Base-by-base conservation (phyloP, 2,329 filamentous ascomycete species). In the Stemphylium beticola region DNA sequence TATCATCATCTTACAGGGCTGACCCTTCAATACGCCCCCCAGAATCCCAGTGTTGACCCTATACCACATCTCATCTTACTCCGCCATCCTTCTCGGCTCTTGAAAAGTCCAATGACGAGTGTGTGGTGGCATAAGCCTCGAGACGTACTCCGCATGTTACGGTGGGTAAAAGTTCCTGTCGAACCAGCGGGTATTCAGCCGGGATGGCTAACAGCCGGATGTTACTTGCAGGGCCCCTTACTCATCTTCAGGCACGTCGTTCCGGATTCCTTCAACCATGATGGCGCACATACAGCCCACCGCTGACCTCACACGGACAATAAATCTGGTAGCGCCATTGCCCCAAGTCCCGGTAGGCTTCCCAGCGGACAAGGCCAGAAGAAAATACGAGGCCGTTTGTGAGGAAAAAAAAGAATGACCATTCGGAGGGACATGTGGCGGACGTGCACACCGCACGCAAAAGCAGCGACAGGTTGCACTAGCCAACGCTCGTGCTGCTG, bases 191-290 rank as follows among this genome's bases (percentile, higher is more conserved):
- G 36, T 53, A 49, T 58, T 62, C 59, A 60, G 56, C 58, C 61
- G 56, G 55, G 34, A 51, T 58, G 48, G 44, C 34, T 29, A 51
- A 42, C 51, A 55, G 42, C 33, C 45, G 49, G 41, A 50, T 46
- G 46, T 47, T 40, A 29, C 46, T 41, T 31, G 51, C 44, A 49
- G 29, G 36, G 53, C 33, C 29, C 44, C 55, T 60, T 56, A 52
- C 54, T 55, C 58, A 60, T 46, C 53, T 62, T 41, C 61, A 72
- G 68, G 68, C 64, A 72, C 68, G 60, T 55, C 66, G 67, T 66
- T 57, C 69, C 69, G 69, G 59, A 57, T 49, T 58, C 57, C 55
- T 50, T 60, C 26, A 38, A 40, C 49, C 36, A 48, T 52, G 42
- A 55, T 57, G 54, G 40, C 51, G 51, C 46, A 39, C 38, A 34